Percentiles rank a stretch among this genome's conserved stretches.
phyloP scores from a whole-genome alignment of 2,329 filamentous ascomycete species.

The Chrysoporthe puriensis region DNA sequence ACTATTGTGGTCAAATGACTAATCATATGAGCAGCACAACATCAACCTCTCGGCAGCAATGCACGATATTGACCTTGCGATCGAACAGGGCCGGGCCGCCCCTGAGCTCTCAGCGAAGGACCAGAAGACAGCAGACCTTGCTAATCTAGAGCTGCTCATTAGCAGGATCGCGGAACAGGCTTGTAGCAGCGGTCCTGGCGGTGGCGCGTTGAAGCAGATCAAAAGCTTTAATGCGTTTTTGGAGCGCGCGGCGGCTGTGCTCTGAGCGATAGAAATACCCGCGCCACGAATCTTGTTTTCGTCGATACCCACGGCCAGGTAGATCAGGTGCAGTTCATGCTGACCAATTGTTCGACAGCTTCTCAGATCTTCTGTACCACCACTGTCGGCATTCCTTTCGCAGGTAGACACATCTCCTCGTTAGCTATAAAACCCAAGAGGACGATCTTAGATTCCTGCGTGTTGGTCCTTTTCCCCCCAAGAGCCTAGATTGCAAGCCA shows the following conservation, averaged over 20 bases:
- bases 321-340: not conserved
- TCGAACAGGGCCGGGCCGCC: slow-evolving; percentile 47
- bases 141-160: slow-evolving; percentile 61
- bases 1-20: slow-evolving; percentile 1
- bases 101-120: slow-evolving; percentile 49
- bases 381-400: not conserved
- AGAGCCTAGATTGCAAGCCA: too few relatives aligned
- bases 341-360: not conserved
- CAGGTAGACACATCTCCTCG: not conserved
- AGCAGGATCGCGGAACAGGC: slow-evolving; percentile 59
- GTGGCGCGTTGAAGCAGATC: slow-evolving; percentile 57
- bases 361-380: not conserved
- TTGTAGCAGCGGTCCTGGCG: slow-evolving; percentile 51
- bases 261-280: slow-evolving; percentile 45
- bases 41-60: slow-evolving; percentile 60
- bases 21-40: slow-evolving; percentile 42
- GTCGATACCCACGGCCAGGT: not conserved
- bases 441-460: too few relatives aligned
- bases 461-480: too few relatives aligned
- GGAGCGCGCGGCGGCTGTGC: slow-evolving; percentile 60
- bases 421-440: too few relatives aligned
- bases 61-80: slow-evolving; percentile 64
- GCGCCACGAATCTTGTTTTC: not conserved
- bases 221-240: slow-evolving; percentile 66
- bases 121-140: slow-evolving; percentile 54